Conservation (phyloP, 2,329 filamentous ascomycete species). For the Trichoderma sp. region DNA sequence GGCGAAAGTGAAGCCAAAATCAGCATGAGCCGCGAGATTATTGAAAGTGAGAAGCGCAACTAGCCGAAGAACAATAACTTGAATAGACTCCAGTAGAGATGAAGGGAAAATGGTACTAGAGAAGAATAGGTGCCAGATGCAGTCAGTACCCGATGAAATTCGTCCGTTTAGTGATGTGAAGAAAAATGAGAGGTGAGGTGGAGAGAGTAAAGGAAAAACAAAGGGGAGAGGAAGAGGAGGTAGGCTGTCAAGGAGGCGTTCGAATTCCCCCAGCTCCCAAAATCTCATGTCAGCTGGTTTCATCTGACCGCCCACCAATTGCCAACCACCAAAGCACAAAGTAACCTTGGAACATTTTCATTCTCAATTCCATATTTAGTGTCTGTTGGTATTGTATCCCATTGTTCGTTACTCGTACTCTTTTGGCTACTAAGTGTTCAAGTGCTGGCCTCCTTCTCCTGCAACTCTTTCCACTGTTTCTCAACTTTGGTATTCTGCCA, state of each 20-base stretch:
- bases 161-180: background rate
- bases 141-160: too few species aligned
- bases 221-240: background rate
- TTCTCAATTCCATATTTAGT: background rate
- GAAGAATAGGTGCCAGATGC: too few species aligned
- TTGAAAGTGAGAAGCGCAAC: background rate
- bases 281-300: constrained; percentile 11
- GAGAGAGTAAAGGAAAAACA: background rate
- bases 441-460: constrained; percentile 43
- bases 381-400: background rate
- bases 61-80: background rate
- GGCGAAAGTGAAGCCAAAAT: background rate
- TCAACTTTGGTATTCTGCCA: constrained; percentile 70
- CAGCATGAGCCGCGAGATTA: background rate
- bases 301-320: background rate
- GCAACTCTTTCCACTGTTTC: constrained; percentile 61
- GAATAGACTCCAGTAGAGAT: background rate
- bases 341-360: background rate
- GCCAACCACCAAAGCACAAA: background rate
- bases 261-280: background rate
- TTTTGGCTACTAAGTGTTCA: background rate
- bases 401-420: background rate
- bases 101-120: background rate
- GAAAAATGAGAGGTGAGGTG: background rate
- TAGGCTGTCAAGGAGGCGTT: background rate